phyloP scores from a whole-genome alignment of 2,329 filamentous ascomycete genomes.

The Stemphylium beticola region DNA sequence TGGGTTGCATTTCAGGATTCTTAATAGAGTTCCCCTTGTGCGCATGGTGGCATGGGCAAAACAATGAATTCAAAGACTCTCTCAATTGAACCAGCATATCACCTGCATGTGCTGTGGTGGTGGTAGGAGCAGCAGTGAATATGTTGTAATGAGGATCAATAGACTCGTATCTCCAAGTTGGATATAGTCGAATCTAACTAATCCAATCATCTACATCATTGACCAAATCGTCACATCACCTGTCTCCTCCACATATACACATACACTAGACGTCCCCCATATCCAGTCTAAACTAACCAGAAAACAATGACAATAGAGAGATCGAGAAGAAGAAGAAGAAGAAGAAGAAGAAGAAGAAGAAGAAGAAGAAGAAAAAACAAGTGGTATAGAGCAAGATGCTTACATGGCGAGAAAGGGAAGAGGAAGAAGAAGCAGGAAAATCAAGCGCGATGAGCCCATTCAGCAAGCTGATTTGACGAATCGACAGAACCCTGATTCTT shows the following conservation, averaged over 20 bases:
- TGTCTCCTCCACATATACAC: neutral
- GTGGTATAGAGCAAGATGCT: conserved; percentile 13
- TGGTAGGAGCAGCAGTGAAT: too few relatives aligned
- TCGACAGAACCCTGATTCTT: conserved; percentile 48
- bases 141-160: too few relatives aligned
- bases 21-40: too few relatives aligned
- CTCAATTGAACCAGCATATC: too few relatives aligned
- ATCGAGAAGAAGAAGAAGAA: neutral
- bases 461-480: conserved; percentile 43
- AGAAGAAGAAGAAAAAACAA: neutral
- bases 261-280: neutral
- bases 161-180: too few relatives aligned
- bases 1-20: too few relatives aligned
- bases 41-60: too few relatives aligned
- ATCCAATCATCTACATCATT: neutral
- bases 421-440: conserved; percentile 3
- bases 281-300: too few relatives aligned
- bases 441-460: conserved; percentile 45
- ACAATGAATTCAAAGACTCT: too few relatives aligned
- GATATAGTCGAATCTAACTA: too few relatives aligned
- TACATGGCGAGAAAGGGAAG: neutral
- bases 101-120: too few relatives aligned
- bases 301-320: neutral
- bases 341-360: neutral
- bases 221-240: neutral